Percentiles rank a stretch among this genome's conserved stretches.
phyloP scores from a whole-genome alignment of 345 rosid species.

The Cardamine chenopodiifolia region DNA sequence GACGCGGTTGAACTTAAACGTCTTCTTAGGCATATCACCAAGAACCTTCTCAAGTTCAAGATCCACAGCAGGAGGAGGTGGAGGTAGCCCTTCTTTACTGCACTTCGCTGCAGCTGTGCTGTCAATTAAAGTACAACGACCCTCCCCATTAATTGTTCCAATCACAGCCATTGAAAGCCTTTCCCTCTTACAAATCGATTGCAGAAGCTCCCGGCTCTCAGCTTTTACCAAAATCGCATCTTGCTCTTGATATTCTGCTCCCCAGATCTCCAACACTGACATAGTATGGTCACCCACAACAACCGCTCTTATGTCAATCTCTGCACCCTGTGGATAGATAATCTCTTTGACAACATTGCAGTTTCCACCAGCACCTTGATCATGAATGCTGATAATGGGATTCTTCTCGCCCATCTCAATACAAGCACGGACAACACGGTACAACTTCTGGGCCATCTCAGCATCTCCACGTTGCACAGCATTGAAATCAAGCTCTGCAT shows the following conservation, averaged over 20 bases:
- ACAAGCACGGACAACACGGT: constrained; percentile 90
- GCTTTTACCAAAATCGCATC: constrained; percentile 94
- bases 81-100: constrained; percentile 60
- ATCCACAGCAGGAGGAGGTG: constrained; percentile 88
- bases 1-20: constrained; percentile 68
- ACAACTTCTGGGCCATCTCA: constrained; percentile 93
- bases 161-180: constrained; percentile 92
- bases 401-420: constrained; percentile 89
- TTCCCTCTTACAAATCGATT: constrained; percentile 85
- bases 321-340: constrained; percentile 88
- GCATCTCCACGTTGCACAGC: constrained; percentile 99
- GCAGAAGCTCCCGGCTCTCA: constrained; percentile 65
- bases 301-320: constrained; percentile 75
- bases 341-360: constrained; percentile 98
- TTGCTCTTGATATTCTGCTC: constrained; percentile 99
- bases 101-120: constrained; percentile 58
- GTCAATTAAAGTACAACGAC: constrained; percentile 76
- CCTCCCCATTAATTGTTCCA: constrained; percentile 77
- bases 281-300: constrained; percentile 91
- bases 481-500: constrained; percentile 95
- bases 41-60: constrained; percentile 92
- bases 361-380: constrained; percentile 97
- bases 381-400: constrained; percentile 95
- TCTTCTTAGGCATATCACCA: constrained; percentile 92
- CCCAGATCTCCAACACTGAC: constrained; percentile 98